Evolutionary conservation across 73 alveolate species (phyloP).

Genomic region (Uronychia binucleata): DNA sequence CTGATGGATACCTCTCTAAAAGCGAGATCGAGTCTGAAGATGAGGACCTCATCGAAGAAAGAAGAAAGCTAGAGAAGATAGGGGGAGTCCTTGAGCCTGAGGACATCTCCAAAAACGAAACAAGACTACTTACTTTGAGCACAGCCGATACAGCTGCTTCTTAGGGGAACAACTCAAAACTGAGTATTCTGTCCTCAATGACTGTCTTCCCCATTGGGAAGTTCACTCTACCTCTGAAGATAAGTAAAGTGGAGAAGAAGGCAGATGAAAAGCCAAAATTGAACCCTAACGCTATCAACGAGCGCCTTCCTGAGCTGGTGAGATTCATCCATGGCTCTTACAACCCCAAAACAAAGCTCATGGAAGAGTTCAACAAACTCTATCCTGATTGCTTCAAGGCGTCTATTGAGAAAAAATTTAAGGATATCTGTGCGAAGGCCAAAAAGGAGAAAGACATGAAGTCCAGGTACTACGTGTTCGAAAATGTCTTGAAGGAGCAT

Average conservation of each 20-base stretch:
- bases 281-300: constrained; percentile 55
- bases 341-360: constrained; percentile 31
- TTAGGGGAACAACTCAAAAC: background rate
- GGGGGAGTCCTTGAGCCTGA: too few species aligned
- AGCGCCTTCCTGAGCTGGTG: constrained; percentile 16
- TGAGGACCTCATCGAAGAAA: background rate
- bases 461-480: background rate
- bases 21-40: constrained; percentile 9
- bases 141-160: background rate
- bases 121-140: too few species aligned
- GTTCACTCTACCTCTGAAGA: background rate
- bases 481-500: background rate
- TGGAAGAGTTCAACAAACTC: constrained; percentile 32
- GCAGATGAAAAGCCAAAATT: constrained; percentile 16
- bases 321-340: constrained; percentile 53
- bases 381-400: constrained; percentile 56
- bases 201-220: too few species aligned
- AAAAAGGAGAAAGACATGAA: background rate
- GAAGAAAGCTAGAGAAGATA: too few species aligned
- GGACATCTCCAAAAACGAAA: too few species aligned
- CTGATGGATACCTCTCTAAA: constrained; percentile 38
- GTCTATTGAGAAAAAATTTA: constrained; percentile 49
- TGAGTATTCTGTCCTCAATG: background rate
- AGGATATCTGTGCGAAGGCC: constrained; percentile 7
- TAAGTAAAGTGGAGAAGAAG: too few species aligned